Percentiles rank a stretch among this genome's conserved stretches.
phyloP scores from a whole-genome alignment of 1,139 yeast species.

The Geotrichum aggregatum region DNA sequence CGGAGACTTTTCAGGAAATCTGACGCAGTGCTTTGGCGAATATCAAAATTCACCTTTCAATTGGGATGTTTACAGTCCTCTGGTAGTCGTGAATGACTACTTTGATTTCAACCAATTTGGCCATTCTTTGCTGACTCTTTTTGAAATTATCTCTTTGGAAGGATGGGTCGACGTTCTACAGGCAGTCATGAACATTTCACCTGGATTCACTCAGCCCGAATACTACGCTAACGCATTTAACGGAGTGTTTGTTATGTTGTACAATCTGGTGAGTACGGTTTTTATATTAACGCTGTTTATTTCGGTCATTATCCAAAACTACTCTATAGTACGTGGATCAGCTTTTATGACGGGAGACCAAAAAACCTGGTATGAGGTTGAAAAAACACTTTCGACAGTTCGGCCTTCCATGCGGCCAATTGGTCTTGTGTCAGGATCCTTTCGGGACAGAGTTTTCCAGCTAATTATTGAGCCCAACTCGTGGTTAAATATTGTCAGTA shows the following conservation, averaged over 20 bases:
- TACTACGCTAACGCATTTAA: slow-evolving; percentile 49
- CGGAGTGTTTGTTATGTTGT: slow-evolving; percentile 69
- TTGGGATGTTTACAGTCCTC: slow-evolving; percentile 77
- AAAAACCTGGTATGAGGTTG: slow-evolving; percentile 82
- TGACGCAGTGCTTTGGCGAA: slow-evolving; percentile 57
- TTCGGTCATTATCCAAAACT: slow-evolving; percentile 82
- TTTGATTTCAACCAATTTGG: slow-evolving; percentile 65
- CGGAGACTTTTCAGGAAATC: slow-evolving; percentile 38
- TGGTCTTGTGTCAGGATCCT: slow-evolving; percentile 35
- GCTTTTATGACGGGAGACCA: slow-evolving; percentile 82
- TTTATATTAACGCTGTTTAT: slow-evolving; percentile 85
- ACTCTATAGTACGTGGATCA: slow-evolving; percentile 73
- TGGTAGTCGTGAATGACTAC: slow-evolving; percentile 59
- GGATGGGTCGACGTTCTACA: slow-evolving; percentile 85
- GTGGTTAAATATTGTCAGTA: slow-evolving; percentile 4
- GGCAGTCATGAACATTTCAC: slow-evolving; percentile 70
- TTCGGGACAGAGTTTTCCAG: slow-evolving; percentile 15
- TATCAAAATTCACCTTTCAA: slow-evolving; percentile 56
- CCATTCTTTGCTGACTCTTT: slow-evolving; percentile 62
- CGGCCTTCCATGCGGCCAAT: slow-evolving; percentile 62
- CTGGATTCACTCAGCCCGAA: slow-evolving; percentile 31
- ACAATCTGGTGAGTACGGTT: slow-evolving; percentile 74
- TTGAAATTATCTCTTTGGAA: slow-evolving; percentile 82
- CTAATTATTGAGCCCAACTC: slow-evolving; percentile 5
- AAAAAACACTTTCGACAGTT: slow-evolving; percentile 61